phyloP scores from a whole-genome alignment of 108 stramenopile genomes.

The Discostella stelligeroides region DNA sequence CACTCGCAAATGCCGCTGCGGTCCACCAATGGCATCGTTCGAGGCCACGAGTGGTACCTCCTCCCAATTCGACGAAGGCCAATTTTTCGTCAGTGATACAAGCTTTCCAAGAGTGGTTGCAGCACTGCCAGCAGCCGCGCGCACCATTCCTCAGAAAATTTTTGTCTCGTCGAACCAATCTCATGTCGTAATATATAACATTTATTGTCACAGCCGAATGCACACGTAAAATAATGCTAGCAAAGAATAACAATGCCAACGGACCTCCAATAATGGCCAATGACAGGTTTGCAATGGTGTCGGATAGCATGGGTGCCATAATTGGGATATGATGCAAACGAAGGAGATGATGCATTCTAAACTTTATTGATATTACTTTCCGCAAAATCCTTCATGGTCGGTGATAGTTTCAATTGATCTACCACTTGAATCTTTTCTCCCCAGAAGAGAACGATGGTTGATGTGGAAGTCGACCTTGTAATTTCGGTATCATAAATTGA shows the following conservation, averaged over 20 bases:
- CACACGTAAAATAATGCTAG: constrained; percentile 31
- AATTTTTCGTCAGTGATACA: too few species aligned
- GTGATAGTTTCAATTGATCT: neutral
- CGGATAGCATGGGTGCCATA: constrained; percentile 38
- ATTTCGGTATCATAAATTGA: neutral
- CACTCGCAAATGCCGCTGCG: constrained; percentile 77
- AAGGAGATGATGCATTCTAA: neutral
- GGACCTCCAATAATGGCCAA: constrained; percentile 49
- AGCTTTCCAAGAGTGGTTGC: too few species aligned
- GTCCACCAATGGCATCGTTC: constrained; percentile 86
- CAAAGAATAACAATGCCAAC: constrained; percentile 39
- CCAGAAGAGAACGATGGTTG: too few species aligned
- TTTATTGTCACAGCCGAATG: constrained; percentile 50
- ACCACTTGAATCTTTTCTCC: too few species aligned
- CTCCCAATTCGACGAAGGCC: constrained; percentile 41
- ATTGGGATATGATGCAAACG: constrained; percentile 28
- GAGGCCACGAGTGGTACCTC: constrained; percentile 77
- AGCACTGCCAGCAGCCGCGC: neutral
- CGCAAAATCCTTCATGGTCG: neutral
- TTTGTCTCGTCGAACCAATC: neutral
- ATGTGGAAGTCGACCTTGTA: too few species aligned
- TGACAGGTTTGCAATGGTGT: constrained; percentile 57
- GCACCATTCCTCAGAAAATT: neutral
- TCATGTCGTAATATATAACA: constrained; percentile 26
- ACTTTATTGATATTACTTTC: neutral